Conservation (phyloP, 345 rosid species). For the rapeseed (Brassica napus) region DNA sequence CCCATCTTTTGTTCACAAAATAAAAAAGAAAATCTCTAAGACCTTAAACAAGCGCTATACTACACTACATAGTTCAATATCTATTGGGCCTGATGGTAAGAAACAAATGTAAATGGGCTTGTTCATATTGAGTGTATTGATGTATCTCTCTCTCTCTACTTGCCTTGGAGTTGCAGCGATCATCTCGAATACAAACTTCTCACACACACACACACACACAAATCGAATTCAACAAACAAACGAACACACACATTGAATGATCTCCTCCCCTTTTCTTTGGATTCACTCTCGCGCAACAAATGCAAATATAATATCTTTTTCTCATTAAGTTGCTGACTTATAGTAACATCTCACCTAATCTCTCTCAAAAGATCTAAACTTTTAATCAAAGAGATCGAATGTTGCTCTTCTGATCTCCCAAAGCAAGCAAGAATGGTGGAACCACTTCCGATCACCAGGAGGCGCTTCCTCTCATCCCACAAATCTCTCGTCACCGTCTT, state of each 20-base stretch:
- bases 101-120: not conserved
- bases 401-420: not conserved
- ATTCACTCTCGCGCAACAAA: constrained; percentile 22
- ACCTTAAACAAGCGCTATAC: too few species aligned
- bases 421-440: constrained; percentile 51
- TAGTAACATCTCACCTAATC: constrained; percentile 29
- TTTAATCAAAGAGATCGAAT: not conserved
- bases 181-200: not conserved
- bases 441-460: constrained; percentile 44
- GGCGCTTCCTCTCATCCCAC: constrained; percentile 72
- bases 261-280: not conserved
- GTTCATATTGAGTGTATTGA: not conserved
- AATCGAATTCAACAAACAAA: constrained; percentile 8
- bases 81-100: not conserved
- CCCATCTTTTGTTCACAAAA: not conserved
- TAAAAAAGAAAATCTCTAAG: too few species aligned
- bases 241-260: not conserved
- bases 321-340: constrained; percentile 5
- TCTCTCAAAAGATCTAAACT: not conserved
- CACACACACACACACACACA: not conserved
- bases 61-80: not conserved
- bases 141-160: not conserved
- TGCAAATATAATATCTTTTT: not conserved
- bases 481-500: constrained; percentile 70
- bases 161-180: not conserved